phyloP scores from a whole-genome alignment of 1,139 yeast species.

The Scheffersomyces insectosa region DNA sequence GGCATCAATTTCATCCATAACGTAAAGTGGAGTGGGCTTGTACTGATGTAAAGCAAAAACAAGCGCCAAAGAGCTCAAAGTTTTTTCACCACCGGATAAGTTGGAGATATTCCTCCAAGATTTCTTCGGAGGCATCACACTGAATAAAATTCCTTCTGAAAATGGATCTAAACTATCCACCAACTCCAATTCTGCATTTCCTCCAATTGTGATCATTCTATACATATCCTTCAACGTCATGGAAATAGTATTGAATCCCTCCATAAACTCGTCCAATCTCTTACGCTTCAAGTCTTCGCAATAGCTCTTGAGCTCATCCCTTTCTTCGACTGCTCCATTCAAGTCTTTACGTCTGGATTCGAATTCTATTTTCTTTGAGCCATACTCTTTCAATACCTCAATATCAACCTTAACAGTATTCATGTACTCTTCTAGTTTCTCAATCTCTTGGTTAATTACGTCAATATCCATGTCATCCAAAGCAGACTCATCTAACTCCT shows the following conservation, averaged over 20 bases:
- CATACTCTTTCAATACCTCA: constrained; percentile 77
- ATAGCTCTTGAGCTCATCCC: constrained; percentile 64
- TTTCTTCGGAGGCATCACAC: constrained; percentile 99
- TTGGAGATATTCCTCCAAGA: constrained; percentile 96
- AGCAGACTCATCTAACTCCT: constrained; percentile 53
- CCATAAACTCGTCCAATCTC: constrained; percentile 88
- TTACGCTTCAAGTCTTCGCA: constrained; percentile 73
- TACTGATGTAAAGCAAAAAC: constrained; percentile 96
- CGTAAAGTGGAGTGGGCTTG: constrained; percentile 96
- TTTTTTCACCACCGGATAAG: constrained; percentile 97
- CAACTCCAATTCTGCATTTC: constrained; percentile 94
- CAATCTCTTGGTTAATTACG: constrained; percentile 53
- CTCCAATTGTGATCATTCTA: constrained; percentile 98
- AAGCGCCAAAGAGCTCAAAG: constrained; percentile 89
- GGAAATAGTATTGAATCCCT: constrained; percentile 85
- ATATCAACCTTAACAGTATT: constrained; percentile 65
- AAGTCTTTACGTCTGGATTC: constrained; percentile 63
- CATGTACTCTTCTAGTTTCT: constrained; percentile 56
- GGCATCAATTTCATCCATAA: constrained; percentile 99
- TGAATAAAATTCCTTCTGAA: constrained; percentile 91
- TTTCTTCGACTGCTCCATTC: constrained; percentile 61
- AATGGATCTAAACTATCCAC: constrained; percentile 98
- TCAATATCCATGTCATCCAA: constrained; percentile 52
- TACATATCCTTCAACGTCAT: constrained; percentile 94
- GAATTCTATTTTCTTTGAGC: constrained; percentile 64